Evolutionary conservation across 164 flowering plant genomes (phyloP).

Genomic region (Platanus orientalis): DNA sequence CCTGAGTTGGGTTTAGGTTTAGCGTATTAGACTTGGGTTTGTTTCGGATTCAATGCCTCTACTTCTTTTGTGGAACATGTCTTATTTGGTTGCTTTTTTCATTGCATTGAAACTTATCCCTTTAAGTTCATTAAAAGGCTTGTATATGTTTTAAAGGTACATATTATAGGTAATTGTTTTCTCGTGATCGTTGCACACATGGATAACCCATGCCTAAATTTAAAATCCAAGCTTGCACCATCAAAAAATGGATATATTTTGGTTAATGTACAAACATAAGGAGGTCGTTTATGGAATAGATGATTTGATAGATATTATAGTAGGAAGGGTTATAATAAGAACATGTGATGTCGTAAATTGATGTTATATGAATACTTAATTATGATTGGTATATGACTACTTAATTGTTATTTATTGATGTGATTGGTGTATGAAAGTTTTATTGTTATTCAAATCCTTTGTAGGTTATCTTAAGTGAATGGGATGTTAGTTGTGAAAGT

Average conservation of each 20-base stretch:
- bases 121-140: neutral
- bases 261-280: constrained; percentile 95
- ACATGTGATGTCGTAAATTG: constrained; percentile 58
- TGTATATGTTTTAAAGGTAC: constrained; percentile 51
- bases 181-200: constrained; percentile 93
- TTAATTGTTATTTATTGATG: constrained; percentile 14
- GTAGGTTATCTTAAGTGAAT: too few species aligned
- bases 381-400: too few species aligned
- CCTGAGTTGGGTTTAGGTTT: too few species aligned
- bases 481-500: too few species aligned
- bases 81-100: constrained; percentile 87
- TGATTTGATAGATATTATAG: constrained; percentile 96
- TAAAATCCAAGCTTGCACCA: constrained; percentile 84
- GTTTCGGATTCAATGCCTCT: too few species aligned
- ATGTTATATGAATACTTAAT: too few species aligned
- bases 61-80: constrained; percentile 90
- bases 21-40: too few species aligned
- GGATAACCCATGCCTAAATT: constrained; percentile 88
- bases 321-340: constrained; percentile 83
- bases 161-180: constrained; percentile 67
- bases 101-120: constrained; percentile 25
- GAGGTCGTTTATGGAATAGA: constrained; percentile 94
- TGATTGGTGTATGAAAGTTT: neutral
- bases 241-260: constrained; percentile 68
- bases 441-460: too few species aligned